Conservation (phyloP, 257 asterid genomes). For the Mentha longifolia region DNA sequence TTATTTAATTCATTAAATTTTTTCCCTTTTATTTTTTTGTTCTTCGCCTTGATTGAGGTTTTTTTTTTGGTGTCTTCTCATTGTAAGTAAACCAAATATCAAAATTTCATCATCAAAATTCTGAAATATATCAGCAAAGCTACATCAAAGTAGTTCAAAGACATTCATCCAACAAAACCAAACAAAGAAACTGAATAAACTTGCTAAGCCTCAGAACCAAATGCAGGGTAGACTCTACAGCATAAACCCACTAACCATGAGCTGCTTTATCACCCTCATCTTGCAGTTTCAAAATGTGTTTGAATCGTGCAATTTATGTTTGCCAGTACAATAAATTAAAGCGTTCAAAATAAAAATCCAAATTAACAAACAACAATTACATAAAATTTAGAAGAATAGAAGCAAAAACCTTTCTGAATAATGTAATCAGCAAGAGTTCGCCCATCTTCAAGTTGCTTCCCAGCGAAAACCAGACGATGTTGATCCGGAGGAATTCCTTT, state of each 20-base stretch:
- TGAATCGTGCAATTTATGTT: too few species aligned
- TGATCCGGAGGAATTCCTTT: constrained; percentile 59
- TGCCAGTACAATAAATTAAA: too few species aligned
- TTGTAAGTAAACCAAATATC: not conserved
- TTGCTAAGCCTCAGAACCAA: constrained; percentile 64
- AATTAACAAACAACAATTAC: not conserved
- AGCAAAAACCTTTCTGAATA: constrained; percentile 51
- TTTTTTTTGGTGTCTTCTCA: not conserved
- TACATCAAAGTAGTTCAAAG: constrained; percentile 19
- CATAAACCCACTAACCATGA: not conserved
- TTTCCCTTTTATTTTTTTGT: too few species aligned
- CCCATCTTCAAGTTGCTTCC: constrained; percentile 65
- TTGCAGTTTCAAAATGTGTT: too few species aligned
- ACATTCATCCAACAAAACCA: not conserved
- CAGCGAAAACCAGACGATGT: constrained; percentile 63
- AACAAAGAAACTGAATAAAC: constrained; percentile 5
- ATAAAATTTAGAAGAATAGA: not conserved
- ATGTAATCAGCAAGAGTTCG: constrained; percentile 58
- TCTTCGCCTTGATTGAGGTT: too few species aligned
- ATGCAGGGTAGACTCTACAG: constrained; percentile 59
- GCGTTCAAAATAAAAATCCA: not conserved
- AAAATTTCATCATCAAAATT: constrained; percentile 7
- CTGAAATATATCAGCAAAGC: constrained; percentile 23
- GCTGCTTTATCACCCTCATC: too few species aligned
- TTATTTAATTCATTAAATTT: too few species aligned